These are phyloP conservation scores for Blastobotrys ciferrii DNA, from an alignment of 1,139 yeast genomes.

Conservation along the genomic window DNA sequence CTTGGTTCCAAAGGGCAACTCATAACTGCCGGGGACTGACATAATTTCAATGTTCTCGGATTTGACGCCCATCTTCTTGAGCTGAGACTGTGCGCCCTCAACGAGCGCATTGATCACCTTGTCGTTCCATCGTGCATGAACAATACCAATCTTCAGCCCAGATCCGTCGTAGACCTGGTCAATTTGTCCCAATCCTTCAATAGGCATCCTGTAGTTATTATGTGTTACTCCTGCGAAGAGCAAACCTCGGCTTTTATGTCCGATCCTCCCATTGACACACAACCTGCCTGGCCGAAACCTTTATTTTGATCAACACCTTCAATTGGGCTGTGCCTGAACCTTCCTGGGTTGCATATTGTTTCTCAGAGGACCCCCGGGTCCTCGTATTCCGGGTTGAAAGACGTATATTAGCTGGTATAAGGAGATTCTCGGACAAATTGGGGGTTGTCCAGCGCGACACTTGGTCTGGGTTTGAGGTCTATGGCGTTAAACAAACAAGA, in stretches of 20 bases:
- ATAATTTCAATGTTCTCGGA: conserved; percentile 75
- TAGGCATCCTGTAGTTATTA: conserved; percentile 12
- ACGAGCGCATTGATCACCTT: conserved; percentile 76
- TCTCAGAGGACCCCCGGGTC: too few relatives aligned
- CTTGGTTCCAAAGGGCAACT: conserved; percentile 80
- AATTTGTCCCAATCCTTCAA: conserved; percentile 66
- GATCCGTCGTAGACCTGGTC: conserved; percentile 72
- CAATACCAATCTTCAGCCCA: conserved; percentile 69
- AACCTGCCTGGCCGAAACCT: too few relatives aligned
- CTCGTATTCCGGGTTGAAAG: too few relatives aligned
- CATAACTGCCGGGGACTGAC: conserved; percentile 92
- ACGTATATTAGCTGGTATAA: too few relatives aligned
- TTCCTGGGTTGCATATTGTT: too few relatives aligned
- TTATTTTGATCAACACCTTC: too few relatives aligned
- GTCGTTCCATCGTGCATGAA: conserved; percentile 94
- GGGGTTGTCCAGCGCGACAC: too few relatives aligned
- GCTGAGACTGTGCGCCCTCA: conserved; percentile 65
- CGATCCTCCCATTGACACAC: too few relatives aligned
- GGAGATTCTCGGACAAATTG: too few relatives aligned
- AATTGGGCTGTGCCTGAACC: too few relatives aligned
- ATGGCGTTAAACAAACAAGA: too few relatives aligned
- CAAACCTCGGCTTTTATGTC: background rate
- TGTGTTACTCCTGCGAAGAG: background rate
- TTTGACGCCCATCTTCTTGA: conserved; percentile 64
- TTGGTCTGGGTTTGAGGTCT: too few relatives aligned